phyloP scores from a whole-genome alignment of 176 grass and related monocot genomes.

The Musa beccarii region DNA sequence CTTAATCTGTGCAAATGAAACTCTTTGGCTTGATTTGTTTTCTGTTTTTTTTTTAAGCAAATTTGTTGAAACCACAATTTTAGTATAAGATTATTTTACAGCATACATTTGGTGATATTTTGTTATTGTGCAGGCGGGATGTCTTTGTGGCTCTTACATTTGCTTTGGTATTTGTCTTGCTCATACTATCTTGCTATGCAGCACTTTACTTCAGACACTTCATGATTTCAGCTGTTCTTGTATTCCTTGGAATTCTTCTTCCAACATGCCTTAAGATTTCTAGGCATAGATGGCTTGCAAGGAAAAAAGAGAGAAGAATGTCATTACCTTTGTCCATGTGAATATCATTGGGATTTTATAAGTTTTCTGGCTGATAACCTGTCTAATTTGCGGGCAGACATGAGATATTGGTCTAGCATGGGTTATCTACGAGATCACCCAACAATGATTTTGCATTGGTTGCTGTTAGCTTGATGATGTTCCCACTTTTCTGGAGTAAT shows the following conservation, averaged over 20 bases:
- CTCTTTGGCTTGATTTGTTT: not conserved
- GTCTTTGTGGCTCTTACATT: slow-evolving; percentile 58
- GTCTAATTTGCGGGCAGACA: not conserved
- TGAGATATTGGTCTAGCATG: not conserved
- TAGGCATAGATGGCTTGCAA: slow-evolving; percentile 75
- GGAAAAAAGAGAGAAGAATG: slow-evolving; percentile 83
- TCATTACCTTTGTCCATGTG: slow-evolving; percentile 89
- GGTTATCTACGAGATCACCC: not conserved
- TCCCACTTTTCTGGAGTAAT: not conserved
- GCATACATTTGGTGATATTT: not conserved
- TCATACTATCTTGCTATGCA: slow-evolving; percentile 58
- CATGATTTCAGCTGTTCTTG: slow-evolving; percentile 49
- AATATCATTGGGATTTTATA: slow-evolving; percentile 45
- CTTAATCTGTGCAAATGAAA: not conserved
- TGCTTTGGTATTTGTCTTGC: slow-evolving; percentile 50
- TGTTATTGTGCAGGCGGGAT: slow-evolving; percentile 58
- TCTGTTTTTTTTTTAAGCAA: not conserved
- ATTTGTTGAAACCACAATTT: not conserved
- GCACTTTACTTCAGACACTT: slow-evolving; percentile 52
- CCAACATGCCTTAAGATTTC: slow-evolving; percentile 64
- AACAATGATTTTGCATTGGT: not conserved
- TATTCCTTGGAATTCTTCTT: slow-evolving; percentile 64
- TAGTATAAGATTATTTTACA: not conserved
- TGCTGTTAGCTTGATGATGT: not conserved
- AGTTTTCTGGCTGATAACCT: not conserved